These are phyloP conservation scores for Phytophthora sansomeana DNA, from an alignment of 352 stramenopile genomes.

Conservation along the genomic window DNA sequence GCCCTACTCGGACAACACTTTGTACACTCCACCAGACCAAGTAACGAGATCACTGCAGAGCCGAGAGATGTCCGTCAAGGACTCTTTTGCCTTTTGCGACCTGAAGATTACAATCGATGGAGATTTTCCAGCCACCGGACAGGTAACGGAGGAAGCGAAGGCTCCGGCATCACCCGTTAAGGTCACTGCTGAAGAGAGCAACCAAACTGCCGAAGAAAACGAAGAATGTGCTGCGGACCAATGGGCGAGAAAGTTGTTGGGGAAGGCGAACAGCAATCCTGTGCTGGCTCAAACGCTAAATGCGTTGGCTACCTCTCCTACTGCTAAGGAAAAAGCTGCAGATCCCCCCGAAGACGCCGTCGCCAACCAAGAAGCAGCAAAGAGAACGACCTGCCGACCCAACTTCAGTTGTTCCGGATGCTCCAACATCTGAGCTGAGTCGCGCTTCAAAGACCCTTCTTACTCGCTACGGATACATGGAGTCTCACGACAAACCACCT, in stretches of 20 bases:
- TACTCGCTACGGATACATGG: constrained; percentile 85
- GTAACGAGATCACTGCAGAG: constrained; percentile 31
- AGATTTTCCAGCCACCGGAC: constrained; percentile 4
- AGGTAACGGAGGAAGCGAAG: constrained; percentile 18
- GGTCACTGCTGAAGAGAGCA: constrained; percentile 13
- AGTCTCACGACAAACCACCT: constrained; percentile 45
- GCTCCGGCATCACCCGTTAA: constrained; percentile 27
- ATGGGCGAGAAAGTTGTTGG: constrained; percentile 69
- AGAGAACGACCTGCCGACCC: not conserved
- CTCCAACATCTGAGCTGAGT: constrained; percentile 66
- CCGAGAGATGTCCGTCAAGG: constrained; percentile 38
- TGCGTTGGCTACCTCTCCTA: constrained; percentile 48
- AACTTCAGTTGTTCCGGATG: constrained; percentile 14
- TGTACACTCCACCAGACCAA: constrained; percentile 73
- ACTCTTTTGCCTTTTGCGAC: constrained; percentile 78
- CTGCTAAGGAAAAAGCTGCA: constrained; percentile 22
- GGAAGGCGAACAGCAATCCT: constrained; percentile 61
- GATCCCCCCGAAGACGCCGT: constrained; percentile 29
- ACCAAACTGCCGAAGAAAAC: constrained; percentile 24
- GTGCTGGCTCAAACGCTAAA: constrained; percentile 70
- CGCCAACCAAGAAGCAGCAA: constrained; percentile 41
- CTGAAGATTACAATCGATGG: constrained; percentile 53
- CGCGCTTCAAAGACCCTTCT: constrained; percentile 88
- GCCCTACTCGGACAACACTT: constrained; percentile 75
- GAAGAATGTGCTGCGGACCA: constrained; percentile 46